A percentile compares a stretch with the other conserved stretches of the same genome.
These are phyloP conservation scores for Fusarium sp. DNA, from an alignment of 2,329 filamentous ascomycete species.

Conservation along the genomic window DNA sequence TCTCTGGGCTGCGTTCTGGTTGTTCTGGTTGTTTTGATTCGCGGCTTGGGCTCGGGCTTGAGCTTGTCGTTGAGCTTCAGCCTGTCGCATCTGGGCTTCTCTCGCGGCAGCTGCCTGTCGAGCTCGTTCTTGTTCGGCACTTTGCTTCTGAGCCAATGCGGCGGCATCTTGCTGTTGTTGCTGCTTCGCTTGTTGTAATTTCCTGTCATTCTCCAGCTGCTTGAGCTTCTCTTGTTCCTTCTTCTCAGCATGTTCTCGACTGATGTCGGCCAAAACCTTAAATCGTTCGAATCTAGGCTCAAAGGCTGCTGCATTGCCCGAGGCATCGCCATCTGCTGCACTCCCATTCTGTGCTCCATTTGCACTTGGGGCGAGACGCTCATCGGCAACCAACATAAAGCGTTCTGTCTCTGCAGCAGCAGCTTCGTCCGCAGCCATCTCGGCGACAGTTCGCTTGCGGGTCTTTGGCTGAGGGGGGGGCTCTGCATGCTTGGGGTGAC, in stretches of 20 bases:
- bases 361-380: constrained; percentile 75
- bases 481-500: constrained; percentile 82
- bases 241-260: constrained; percentile 79
- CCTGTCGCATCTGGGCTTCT: constrained; percentile 54
- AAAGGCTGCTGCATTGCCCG: constrained; percentile 78
- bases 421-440: constrained; percentile 95
- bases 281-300: constrained; percentile 91
- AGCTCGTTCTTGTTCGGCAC: constrained; percentile 54
- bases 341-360: constrained; percentile 68
- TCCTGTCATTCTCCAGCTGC: constrained; percentile 70
- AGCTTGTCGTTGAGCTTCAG: constrained; percentile 54
- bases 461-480: constrained; percentile 86
- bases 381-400: constrained; percentile 93
- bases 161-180: constrained; percentile 59
- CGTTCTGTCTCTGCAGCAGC: constrained; percentile 88
- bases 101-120: constrained; percentile 54
- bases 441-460: constrained; percentile 92
- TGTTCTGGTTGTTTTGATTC: constrained; percentile 45
- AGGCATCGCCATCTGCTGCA: constrained; percentile 77
- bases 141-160: constrained; percentile 60
- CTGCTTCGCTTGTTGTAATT: constrained; percentile 61
- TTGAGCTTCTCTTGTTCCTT: constrained; percentile 80
- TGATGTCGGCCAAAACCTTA: constrained; percentile 90
- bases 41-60: constrained; percentile 48
- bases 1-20: constrained; percentile 46